A percentile compares a stretch with the other conserved stretches of the same genome.
phyloP scores from a whole-genome alignment of 257 asterid species.

The Solanum sparsipilum region DNA sequence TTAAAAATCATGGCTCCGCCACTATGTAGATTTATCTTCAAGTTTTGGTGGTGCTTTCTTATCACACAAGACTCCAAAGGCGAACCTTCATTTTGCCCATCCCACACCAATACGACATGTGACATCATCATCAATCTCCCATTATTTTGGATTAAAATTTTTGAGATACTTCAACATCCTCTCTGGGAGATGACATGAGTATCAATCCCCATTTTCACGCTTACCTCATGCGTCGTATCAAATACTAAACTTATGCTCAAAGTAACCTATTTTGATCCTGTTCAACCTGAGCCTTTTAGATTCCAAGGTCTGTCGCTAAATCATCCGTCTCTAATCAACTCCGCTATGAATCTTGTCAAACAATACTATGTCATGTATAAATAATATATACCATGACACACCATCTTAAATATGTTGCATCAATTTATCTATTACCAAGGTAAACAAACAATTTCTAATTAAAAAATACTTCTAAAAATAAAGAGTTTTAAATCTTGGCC shows the following conservation, averaged over 20 bases:
- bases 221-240: not conserved
- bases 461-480: not conserved
- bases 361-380: not conserved
- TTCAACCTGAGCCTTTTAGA: not conserved
- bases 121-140: not conserved
- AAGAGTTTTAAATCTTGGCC: not conserved
- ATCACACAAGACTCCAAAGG: not conserved
- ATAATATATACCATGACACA: not conserved
- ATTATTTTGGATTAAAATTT: not conserved
- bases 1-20: no score
- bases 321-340: not conserved
- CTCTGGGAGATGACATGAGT: not conserved
- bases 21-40: not conserved
- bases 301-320: accelerated
- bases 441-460: not conserved
- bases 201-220: not conserved
- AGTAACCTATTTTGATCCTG: not conserved
- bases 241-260: not conserved
- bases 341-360: not conserved
- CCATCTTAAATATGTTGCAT: not conserved
- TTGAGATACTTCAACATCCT: not conserved
- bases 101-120: not conserved
- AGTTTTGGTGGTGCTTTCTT: not conserved
- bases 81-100: not conserved
- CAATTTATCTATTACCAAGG: not conserved